phyloP scores from a whole-genome alignment of 805 yeast species.

The Huiozyma sinensis region DNA sequence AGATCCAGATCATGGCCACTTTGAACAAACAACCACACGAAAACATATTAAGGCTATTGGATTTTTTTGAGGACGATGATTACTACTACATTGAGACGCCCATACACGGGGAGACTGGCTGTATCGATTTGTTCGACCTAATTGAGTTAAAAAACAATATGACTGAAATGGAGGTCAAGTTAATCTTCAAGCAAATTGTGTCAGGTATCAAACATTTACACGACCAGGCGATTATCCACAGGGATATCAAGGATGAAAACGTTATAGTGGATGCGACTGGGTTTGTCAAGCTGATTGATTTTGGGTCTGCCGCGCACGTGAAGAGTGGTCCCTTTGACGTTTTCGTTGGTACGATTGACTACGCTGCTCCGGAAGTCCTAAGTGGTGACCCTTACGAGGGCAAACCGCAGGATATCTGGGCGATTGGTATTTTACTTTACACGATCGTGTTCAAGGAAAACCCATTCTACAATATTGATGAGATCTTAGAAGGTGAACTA shows the following conservation, averaged over 20 bases:
- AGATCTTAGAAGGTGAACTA: constrained; percentile 83
- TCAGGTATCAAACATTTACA: constrained; percentile 77
- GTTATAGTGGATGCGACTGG: constrained; percentile 79
- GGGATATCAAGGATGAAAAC: constrained; percentile 94
- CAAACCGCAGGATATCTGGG: constrained; percentile 95
- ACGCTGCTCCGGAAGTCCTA: constrained; percentile 94
- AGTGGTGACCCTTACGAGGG: constrained; percentile 86
- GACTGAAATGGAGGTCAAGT: constrained; percentile 68
- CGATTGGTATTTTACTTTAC: constrained; percentile 81
- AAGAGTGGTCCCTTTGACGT: constrained; percentile 93
- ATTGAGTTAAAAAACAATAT: constrained; percentile 78
- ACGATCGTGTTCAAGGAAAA: constrained; percentile 88
- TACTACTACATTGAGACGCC: constrained; percentile 88
- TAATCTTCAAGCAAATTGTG: constrained; percentile 69
- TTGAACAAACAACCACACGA: constrained; percentile 72
- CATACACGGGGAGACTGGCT: constrained; percentile 81
- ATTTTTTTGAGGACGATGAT: constrained; percentile 84
- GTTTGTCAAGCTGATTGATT: constrained; percentile 77
- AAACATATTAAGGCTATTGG: constrained; percentile 73
- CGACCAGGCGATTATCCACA: constrained; percentile 75
- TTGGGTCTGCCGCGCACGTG: constrained; percentile 88
- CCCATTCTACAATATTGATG: constrained; percentile 92
- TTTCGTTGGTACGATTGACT: constrained; percentile 94
- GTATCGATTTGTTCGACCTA: constrained; percentile 83
- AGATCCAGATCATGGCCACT: constrained; percentile 86